Percentiles rank a stretch among this genome's conserved stretches.
Conservation (phyloP, 768 basidiomycete species). For the Suillus lakei region DNA sequence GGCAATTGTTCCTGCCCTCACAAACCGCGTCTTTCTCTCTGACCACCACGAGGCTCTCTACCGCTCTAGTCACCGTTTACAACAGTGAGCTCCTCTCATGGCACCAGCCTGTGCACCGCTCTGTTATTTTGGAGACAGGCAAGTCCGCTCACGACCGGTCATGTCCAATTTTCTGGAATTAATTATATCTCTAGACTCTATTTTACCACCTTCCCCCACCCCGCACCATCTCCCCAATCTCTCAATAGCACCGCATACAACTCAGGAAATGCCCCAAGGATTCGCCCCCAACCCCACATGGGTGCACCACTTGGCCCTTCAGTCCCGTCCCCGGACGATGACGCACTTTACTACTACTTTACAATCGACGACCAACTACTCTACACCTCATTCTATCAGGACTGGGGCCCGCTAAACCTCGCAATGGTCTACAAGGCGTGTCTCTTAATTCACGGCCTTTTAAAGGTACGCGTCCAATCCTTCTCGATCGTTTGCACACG, state of each 20-base stretch:
- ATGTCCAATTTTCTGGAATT: constrained; percentile 15
- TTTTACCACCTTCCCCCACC: constrained; percentile 88
- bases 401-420: constrained; percentile 91
- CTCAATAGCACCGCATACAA: constrained; percentile 66
- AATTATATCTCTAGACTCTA: constrained; percentile 60
- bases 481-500: constrained; percentile 30
- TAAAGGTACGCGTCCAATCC: constrained; percentile 60
- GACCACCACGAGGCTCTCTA: constrained; percentile 11
- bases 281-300: constrained; percentile 63
- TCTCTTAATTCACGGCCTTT: constrained; percentile 87
- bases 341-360: constrained; percentile 85
- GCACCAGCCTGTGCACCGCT: constrained; percentile 69
- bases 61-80: not conserved
- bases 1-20: constrained; percentile 23
- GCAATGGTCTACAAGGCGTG: constrained; percentile 95
- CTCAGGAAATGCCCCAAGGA: constrained; percentile 57
- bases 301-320: constrained; percentile 61
- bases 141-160: constrained; percentile 23
- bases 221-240: constrained; percentile 64
- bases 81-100: constrained; percentile 31
- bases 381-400: constrained; percentile 93
- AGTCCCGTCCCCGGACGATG: constrained; percentile 65
- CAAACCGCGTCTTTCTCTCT: constrained; percentile 13
- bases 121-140: constrained; percentile 82
- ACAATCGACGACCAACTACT: constrained; percentile 91